Conservation (phyloP, 768 basidiomycete species). For the Gymnopilus junonius region DNA sequence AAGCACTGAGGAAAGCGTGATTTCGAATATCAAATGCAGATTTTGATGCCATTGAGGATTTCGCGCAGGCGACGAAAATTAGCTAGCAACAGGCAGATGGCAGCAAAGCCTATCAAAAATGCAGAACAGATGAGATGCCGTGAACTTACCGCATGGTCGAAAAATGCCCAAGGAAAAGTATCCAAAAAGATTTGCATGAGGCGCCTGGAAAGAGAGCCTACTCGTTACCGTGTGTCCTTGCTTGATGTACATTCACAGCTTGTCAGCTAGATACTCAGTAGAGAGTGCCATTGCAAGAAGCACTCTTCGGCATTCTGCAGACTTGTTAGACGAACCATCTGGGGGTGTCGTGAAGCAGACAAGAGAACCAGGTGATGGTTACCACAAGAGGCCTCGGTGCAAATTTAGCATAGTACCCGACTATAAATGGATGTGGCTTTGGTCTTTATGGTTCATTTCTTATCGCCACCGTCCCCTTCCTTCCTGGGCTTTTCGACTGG, state of each 20-base stretch:
- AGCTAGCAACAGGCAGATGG: background rate
- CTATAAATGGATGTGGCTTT: background rate
- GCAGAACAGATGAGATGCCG: background rate
- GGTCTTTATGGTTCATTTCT: background rate
- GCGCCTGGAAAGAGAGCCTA: background rate
- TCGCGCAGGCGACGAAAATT: background rate
- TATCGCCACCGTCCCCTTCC: conserved; percentile 4
- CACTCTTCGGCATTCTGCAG: background rate
- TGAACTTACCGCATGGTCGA: background rate
- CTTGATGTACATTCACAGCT: background rate
- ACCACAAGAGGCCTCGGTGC: background rate
- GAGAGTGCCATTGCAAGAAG: background rate
- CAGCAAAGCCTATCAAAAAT: background rate
- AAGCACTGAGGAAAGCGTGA: too few species aligned
- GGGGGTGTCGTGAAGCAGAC: background rate
- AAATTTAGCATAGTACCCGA: background rate
- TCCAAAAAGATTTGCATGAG: background rate
- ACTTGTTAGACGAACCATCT: background rate
- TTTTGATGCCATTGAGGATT: background rate
- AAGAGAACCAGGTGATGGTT: background rate
- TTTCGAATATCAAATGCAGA: background rate
- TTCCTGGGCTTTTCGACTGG: conserved; percentile 17
- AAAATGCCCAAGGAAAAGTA: background rate
- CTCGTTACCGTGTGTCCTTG: background rate
- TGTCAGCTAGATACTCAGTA: too few species aligned